phyloP scores from a whole-genome alignment of 331 rosid genomes.

The Phaseolus coccineus region DNA sequence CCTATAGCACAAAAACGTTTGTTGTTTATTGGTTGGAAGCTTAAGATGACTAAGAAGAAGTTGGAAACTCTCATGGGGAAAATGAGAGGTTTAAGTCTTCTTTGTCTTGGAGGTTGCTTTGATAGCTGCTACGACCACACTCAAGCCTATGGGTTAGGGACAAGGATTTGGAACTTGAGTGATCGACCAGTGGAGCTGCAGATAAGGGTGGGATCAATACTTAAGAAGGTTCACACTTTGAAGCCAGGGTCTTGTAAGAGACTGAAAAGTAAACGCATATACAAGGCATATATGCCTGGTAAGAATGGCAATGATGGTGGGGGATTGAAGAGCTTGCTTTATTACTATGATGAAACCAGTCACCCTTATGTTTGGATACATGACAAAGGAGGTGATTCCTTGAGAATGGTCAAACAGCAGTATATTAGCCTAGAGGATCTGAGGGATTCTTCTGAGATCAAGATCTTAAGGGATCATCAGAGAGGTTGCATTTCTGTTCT shows the following conservation, averaged over 20 bases:
- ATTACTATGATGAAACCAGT: conserved; percentile 85
- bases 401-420: conserved; percentile 67
- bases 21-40: conserved; percentile 6
- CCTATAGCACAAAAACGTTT: conserved; percentile 29
- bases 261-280: conserved; percentile 83
- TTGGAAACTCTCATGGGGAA: conserved; percentile 48
- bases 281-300: conserved; percentile 83
- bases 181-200: conserved; percentile 89
- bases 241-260: conserved; percentile 91
- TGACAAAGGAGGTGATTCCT: conserved; percentile 66
- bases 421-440: conserved; percentile 62
- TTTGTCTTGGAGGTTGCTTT: conserved; percentile 74
- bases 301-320: conserved; percentile 49
- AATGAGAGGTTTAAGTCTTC: conserved; percentile 59
- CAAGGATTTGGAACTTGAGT: conserved; percentile 88
- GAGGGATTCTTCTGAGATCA: conserved; percentile 59
- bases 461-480: conserved; percentile 60
- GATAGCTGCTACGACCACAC: conserved; percentile 87
- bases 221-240: conserved; percentile 83
- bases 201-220: conserved; percentile 89
- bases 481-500: conserved; percentile 60
- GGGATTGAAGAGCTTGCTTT: conserved; percentile 80
- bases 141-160: conserved; percentile 75
- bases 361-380: conserved; percentile 95
- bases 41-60: conserved; percentile 49